These are phyloP conservation scores for Cystobasidium tubakii DNA, from an alignment of 768 basidiomycete species.

Conservation along the genomic window DNA sequence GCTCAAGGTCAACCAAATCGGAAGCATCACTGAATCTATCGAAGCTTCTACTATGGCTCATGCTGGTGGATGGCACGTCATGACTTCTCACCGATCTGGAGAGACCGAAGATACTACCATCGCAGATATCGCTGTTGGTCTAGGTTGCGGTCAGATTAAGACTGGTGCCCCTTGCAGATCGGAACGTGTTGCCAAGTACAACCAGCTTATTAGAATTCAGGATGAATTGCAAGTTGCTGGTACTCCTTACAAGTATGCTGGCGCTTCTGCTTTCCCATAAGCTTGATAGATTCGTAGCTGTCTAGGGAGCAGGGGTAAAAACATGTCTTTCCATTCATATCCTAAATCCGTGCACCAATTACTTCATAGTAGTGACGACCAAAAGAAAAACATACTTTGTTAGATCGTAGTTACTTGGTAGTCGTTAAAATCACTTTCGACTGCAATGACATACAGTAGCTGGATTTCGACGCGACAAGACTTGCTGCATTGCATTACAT, in stretches of 20 bases:
- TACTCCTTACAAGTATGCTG: slow-evolving; percentile 65
- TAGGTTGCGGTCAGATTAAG: slow-evolving; percentile 90
- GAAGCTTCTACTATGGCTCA: slow-evolving; percentile 95
- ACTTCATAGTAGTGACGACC: no score
- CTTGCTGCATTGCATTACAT: no score
- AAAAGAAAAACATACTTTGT: no score
- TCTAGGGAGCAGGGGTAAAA: no score
- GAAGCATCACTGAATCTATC: slow-evolving; percentile 91
- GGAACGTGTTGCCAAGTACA: slow-evolving; percentile 80
- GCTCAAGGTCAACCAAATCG: slow-evolving; percentile 99
- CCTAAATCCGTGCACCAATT: no score
- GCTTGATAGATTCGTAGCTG: no score
- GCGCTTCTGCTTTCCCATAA: slow-evolving; percentile 47
- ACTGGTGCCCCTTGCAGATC: slow-evolving; percentile 60
- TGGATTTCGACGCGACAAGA: no score
- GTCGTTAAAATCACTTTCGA: no score
- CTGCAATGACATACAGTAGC: no score
- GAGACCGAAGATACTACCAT: slow-evolving; percentile 91
- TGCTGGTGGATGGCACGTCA: slow-evolving; percentile 96
- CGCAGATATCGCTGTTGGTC: slow-evolving; percentile 88
- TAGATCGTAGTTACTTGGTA: no score
- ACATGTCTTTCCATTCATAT: no score
- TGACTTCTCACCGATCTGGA: slow-evolving; percentile 98
- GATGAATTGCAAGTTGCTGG: slow-evolving; percentile 60
- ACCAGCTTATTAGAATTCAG: slow-evolving; percentile 82